A percentile compares a stretch with the other conserved stretches of the same genome.
Conservation (phyloP, 805 yeast genomes). For the Groenewaldozyma tartarivorans region DNA sequence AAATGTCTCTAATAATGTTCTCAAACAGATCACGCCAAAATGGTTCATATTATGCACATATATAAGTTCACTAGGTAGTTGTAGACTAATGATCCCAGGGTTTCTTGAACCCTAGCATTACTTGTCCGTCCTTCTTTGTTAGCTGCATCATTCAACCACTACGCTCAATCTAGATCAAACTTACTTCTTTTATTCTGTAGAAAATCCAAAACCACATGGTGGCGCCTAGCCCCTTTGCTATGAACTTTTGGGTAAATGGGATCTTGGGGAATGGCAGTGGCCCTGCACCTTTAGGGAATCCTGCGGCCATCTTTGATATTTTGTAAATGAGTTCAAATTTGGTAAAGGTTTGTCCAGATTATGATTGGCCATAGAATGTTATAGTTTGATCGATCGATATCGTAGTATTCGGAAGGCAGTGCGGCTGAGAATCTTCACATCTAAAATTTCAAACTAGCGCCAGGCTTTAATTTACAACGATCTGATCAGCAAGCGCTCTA, state of each 20-base stretch:
- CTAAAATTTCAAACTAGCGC: neutral
- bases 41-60: neutral
- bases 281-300: constrained; percentile 34
- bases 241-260: constrained; percentile 45
- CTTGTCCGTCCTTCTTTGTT: constrained; percentile 31
- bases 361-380: no score
- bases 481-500: no score
- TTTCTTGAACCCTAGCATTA: constrained; percentile 30
- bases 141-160: no score
- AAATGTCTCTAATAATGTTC: neutral
- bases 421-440: no score
- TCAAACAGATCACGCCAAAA: neutral
- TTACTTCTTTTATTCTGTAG: constrained; percentile 63
- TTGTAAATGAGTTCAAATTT: neutral
- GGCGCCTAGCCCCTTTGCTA: constrained; percentile 66
- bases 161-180: constrained; percentile 7
- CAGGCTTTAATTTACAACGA: neutral
- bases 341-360: neutral
- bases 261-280: constrained; percentile 63
- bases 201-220: constrained; percentile 85
- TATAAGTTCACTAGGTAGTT: neutral
- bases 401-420: no score
- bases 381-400: no score
- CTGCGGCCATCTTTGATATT: constrained; percentile 16
- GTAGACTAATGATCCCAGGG: constrained; percentile 32